These are phyloP conservation scores for Ceratobasidium sp. DNA, from an alignment of 1,284 basidiomycete species.

Conservation along the genomic window DNA sequence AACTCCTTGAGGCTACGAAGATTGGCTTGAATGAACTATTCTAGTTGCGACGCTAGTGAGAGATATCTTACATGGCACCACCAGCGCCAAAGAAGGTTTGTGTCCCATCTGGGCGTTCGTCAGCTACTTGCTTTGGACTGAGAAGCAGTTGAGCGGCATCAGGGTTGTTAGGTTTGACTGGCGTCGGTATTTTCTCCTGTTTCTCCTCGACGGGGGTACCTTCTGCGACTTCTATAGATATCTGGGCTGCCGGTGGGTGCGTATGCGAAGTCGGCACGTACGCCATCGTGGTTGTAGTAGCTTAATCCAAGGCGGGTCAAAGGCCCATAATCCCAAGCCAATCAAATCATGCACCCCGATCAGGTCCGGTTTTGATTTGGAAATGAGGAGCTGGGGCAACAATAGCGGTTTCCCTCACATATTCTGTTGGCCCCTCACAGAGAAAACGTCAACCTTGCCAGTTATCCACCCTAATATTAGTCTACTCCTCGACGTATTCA, in stretches of 20 bases:
- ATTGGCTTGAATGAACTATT: background rate
- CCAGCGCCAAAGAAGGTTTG: slow-evolving; percentile 34
- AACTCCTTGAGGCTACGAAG: slow-evolving; percentile 73
- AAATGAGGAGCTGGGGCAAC: no score
- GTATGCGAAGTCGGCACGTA: slow-evolving; percentile 32
- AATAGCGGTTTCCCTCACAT: no score
- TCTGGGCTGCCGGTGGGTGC: slow-evolving; percentile 16
- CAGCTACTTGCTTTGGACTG: slow-evolving; percentile 13
- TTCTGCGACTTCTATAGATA: slow-evolving; percentile 11
- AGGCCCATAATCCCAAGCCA: background rate
- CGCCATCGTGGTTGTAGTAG: slow-evolving; percentile 12
- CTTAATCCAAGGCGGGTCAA: background rate
- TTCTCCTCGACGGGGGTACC: background rate
- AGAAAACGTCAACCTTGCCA: no score
- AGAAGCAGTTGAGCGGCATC: background rate
- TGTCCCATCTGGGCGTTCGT: slow-evolving; percentile 30
- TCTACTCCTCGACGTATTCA: no score
- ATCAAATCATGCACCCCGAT: background rate
- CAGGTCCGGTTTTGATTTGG: background rate
- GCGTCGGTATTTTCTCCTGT: background rate
- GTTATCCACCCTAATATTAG: no score
- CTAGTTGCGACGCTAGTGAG: background rate
- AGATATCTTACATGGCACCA: slow-evolving; percentile 18
- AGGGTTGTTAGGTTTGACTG: background rate
- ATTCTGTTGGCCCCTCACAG: no score